Percentiles rank a stretch among this genome's conserved stretches.
phyloP scores from a whole-genome alignment of 2,329 filamentous ascomycete genomes.

The Diaporthe caulivora region DNA sequence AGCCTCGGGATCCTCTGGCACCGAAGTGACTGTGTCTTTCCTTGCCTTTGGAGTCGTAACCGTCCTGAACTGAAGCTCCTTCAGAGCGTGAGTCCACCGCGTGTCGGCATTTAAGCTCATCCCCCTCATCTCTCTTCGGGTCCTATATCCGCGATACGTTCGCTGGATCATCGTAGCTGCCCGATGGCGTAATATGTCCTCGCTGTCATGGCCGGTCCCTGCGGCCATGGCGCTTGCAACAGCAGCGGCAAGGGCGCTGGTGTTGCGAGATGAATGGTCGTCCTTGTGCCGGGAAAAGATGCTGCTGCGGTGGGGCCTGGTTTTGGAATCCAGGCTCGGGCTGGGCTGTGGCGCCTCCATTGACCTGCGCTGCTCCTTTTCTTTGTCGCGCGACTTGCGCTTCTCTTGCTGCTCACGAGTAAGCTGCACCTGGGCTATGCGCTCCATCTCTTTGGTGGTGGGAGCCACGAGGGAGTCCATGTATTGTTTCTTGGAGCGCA shows the following conservation, averaged over 20 bases:
- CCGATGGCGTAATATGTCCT: conserved; percentile 48
- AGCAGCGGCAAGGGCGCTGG: conserved; percentile 26
- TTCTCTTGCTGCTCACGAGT: conserved; percentile 58
- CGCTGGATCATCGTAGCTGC: conserved; percentile 74
- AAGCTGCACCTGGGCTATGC: conserved; percentile 63
- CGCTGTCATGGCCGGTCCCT: conserved; percentile 36
- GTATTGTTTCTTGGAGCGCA: conserved; percentile 55
- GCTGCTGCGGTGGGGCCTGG: conserved; percentile 42
- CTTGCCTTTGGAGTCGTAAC: conserved; percentile 59
- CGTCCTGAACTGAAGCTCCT: conserved; percentile 68
- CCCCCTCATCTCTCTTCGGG: conserved; percentile 77
- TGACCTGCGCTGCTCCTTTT: conserved; percentile 51
- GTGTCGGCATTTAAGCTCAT: conserved; percentile 76
- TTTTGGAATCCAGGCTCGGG: background rate
- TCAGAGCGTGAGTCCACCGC: conserved; percentile 77
- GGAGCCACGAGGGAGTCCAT: conserved; percentile 64
- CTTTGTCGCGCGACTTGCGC: conserved; percentile 54
- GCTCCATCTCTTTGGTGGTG: conserved; percentile 59
- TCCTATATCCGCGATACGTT: conserved; percentile 82
- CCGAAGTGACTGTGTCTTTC: conserved; percentile 36
- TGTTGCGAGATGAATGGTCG: conserved; percentile 27
- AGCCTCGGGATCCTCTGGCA: conserved; percentile 30
- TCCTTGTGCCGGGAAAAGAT: conserved; percentile 40
- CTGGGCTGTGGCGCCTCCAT: conserved; percentile 26
- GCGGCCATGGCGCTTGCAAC: conserved; percentile 28